phyloP scores from a whole-genome alignment of 2,329 filamentous ascomycete genomes.

The Exophiala xenobiotica region DNA sequence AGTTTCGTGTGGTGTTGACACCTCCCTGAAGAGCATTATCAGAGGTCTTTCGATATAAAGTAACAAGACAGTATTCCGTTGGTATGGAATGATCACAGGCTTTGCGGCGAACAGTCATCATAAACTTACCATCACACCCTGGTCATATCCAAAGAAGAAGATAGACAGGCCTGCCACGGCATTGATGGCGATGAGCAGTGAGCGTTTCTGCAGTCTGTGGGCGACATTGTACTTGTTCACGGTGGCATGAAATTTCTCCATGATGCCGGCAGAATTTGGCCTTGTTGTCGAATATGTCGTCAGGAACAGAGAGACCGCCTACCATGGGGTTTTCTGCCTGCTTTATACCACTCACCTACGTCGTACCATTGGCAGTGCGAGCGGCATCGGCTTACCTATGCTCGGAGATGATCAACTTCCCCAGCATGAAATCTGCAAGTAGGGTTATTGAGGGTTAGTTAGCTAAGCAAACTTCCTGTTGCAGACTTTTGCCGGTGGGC shows the following conservation, averaged over 20 bases:
- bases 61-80: too few relatives aligned
- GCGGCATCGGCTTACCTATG: not conserved
- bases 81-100: too few relatives aligned
- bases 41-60: too few relatives aligned
- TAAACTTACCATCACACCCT: conserved; percentile 42
- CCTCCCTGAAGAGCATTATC: too few relatives aligned
- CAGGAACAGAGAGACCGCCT: too few relatives aligned
- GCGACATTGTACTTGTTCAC: conserved; percentile 47
- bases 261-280: not conserved
- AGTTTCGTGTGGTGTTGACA: conserved; percentile 63
- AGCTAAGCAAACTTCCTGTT: too few relatives aligned
- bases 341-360: too few relatives aligned
- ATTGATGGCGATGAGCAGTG: conserved; percentile 62
- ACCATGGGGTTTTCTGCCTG: too few relatives aligned
- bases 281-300: too few relatives aligned
- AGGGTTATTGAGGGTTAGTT: too few relatives aligned
- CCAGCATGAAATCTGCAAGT: too few relatives aligned
- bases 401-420: not conserved
- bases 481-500: not conserved
- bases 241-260: not conserved
- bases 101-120: too few relatives aligned
- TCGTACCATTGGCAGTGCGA: not conserved
- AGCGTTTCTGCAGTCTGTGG: conserved; percentile 55
- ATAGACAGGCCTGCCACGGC: conserved; percentile 64
- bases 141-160: conserved; percentile 66